Evolutionary conservation across 768 basidiomycete genomes (phyloP).

Genomic region (Mrakia blollopis): DNA sequence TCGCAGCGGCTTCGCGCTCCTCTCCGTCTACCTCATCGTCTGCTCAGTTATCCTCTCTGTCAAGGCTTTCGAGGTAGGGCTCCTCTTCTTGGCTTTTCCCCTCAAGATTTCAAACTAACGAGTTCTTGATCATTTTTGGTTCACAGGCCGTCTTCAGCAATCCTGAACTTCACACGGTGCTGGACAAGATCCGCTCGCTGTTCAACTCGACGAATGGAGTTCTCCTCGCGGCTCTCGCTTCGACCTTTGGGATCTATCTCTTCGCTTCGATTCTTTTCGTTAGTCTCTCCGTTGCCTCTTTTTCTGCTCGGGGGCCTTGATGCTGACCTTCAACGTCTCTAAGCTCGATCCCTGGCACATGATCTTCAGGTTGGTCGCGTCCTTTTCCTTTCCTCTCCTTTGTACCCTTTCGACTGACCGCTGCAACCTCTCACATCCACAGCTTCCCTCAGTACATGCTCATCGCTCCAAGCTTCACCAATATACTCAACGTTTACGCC

Average conservation of each 20-base stretch:
- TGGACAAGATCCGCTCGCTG: conserved; percentile 56
- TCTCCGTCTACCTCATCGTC: conserved; percentile 75
- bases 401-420: too few species aligned
- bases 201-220: conserved; percentile 73
- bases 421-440: too few species aligned
- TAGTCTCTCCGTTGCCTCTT: conserved; percentile 41
- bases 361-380: conserved; percentile 47
- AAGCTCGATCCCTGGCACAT: conserved; percentile 97
- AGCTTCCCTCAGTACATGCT: conserved; percentile 44
- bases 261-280: conserved; percentile 79
- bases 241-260: conserved; percentile 85
- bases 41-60: conserved; percentile 82
- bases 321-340: neutral
- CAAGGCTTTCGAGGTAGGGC: conserved; percentile 65
- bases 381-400: too few species aligned
- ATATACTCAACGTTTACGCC: conserved; percentile 91
- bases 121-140: too few species aligned
- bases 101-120: too few species aligned
- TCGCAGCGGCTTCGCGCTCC: conserved; percentile 78
- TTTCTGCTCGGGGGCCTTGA: too few species aligned
- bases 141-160: conserved; percentile 37
- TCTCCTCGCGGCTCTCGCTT: conserved; percentile 77
- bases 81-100: neutral
- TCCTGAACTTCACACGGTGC: conserved; percentile 48
- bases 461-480: conserved; percentile 87